Conservation (phyloP, 768 basidiomycete genomes). For the Gloeophyllum trabeum region DNA sequence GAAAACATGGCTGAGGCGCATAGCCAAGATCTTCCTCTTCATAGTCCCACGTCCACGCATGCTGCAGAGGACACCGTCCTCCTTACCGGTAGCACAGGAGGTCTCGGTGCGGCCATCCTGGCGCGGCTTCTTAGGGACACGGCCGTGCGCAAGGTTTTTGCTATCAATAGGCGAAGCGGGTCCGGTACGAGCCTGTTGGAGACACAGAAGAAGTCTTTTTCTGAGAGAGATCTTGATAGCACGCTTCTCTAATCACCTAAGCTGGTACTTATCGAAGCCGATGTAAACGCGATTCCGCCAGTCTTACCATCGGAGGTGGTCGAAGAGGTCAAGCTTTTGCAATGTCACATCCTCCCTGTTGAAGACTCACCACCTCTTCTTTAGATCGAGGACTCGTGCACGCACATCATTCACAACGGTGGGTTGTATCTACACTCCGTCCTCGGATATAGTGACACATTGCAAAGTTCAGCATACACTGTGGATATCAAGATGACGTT, state of each 20-base stretch:
- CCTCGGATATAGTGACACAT: background rate
- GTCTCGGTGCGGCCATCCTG: constrained; percentile 20
- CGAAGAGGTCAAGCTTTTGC: constrained; percentile 18
- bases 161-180: constrained; percentile 13
- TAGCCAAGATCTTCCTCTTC: constrained; percentile 6
- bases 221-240: constrained; percentile 19
- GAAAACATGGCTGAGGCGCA: constrained; percentile 7
- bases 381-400: constrained; percentile 19
- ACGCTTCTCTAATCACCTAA: constrained; percentile 17
- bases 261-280: constrained; percentile 20
- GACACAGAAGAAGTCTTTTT: constrained; percentile 17
- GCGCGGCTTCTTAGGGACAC: constrained; percentile 12
- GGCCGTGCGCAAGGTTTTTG: constrained; percentile 12
- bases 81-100: constrained; percentile 23
- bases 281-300: constrained; percentile 12
- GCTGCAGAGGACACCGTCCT: constrained; percentile 15
- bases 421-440: constrained; percentile 4
- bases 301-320: constrained; percentile 16
- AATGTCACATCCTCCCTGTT: background rate
- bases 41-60: constrained; percentile 1
- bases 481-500: constrained; percentile 23
- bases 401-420: constrained; percentile 29
- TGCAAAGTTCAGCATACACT: background rate
- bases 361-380: background rate
- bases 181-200: constrained; percentile 2